phyloP scores from a whole-genome alignment of 495 filamentous ascomycete genomes.

The Aspergillus diversus region DNA sequence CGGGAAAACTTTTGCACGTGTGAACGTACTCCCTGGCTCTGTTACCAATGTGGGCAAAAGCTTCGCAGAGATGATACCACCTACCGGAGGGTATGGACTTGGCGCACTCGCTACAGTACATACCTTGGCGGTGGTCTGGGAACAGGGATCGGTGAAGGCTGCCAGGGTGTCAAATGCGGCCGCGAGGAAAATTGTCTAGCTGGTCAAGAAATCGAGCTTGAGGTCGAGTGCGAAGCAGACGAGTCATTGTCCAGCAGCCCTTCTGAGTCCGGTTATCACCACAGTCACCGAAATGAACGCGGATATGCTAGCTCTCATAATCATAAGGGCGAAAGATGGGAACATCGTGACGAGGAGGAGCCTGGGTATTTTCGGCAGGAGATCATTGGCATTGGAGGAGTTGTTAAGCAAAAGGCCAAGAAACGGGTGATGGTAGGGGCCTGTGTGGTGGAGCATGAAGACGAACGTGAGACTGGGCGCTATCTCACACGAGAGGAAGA shows the following conservation, averaged over 20 bases:
- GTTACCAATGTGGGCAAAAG: conserved; percentile 72
- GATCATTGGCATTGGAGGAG: conserved; percentile 83
- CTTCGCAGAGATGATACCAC: conserved; percentile 70
- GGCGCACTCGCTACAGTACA: conserved; percentile 83
- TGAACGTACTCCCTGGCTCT: conserved; percentile 72
- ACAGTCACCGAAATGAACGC: conserved; percentile 15
- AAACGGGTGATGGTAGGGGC: conserved; percentile 76
- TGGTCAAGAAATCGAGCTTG: conserved; percentile 72
- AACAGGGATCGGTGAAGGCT: conserved; percentile 85
- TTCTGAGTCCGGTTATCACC: conserved; percentile 17
- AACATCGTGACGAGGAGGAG: conserved; percentile 43
- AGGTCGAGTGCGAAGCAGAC: conserved; percentile 76
- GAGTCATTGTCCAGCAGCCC: conserved; percentile 44
- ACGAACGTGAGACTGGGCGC: conserved; percentile 66
- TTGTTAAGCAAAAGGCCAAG: conserved; percentile 79
- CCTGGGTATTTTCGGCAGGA: conserved; percentile 81
- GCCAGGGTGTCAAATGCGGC: conserved; percentile 83
- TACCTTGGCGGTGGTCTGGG: conserved; percentile 74
- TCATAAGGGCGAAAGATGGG: conserved; percentile 15
- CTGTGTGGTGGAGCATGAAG: conserved; percentile 79
- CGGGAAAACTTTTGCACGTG: conserved; percentile 71
- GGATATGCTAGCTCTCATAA: conserved; percentile 11
- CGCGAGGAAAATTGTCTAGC: conserved; percentile 70
- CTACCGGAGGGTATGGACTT: conserved; percentile 82
- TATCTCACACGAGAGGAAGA: conserved; percentile 68